Conservation (phyloP, 805 yeast genomes). For the Hanseniaspora osmophila region DNA sequence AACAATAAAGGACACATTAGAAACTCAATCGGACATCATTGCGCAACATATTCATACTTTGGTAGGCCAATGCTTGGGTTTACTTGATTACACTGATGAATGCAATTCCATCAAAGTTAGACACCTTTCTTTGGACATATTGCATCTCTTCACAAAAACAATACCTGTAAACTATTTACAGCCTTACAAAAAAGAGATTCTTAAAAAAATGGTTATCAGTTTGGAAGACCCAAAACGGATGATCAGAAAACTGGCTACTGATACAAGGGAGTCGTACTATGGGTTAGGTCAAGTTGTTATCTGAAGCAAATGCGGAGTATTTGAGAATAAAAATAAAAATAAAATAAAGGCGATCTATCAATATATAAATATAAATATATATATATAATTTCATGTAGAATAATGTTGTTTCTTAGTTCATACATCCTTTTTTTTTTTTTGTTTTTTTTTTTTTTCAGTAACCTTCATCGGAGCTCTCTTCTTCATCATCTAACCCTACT, state of each 20-base stretch:
- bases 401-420: not conserved
- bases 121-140: constrained; percentile 39
- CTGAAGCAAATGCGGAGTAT: constrained; percentile 14
- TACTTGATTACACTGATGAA: constrained; percentile 12
- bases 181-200: constrained; percentile 37
- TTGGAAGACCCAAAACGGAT: constrained; percentile 63
- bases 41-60: constrained; percentile 41
- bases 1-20: constrained; percentile 42
- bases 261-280: constrained; percentile 63
- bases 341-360: constrained; percentile 1
- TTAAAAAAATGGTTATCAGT: constrained; percentile 33
- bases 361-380: constrained; percentile 1
- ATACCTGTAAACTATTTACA: constrained; percentile 30
- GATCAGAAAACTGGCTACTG: constrained; percentile 65
- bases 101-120: constrained; percentile 38
- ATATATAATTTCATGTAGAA: not conserved
- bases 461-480: constrained; percentile 20
- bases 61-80: constrained; percentile 36
- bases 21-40: constrained; percentile 40
- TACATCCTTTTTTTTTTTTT: too few species aligned
- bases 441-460: too few species aligned
- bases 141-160: constrained; percentile 32
- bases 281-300: constrained; percentile 32
- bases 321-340: not conserved
- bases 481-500: constrained; percentile 50